phyloP scores from a whole-genome alignment of 495 filamentous ascomycete genomes.

The Thermothielavioides terrestris region DNA sequence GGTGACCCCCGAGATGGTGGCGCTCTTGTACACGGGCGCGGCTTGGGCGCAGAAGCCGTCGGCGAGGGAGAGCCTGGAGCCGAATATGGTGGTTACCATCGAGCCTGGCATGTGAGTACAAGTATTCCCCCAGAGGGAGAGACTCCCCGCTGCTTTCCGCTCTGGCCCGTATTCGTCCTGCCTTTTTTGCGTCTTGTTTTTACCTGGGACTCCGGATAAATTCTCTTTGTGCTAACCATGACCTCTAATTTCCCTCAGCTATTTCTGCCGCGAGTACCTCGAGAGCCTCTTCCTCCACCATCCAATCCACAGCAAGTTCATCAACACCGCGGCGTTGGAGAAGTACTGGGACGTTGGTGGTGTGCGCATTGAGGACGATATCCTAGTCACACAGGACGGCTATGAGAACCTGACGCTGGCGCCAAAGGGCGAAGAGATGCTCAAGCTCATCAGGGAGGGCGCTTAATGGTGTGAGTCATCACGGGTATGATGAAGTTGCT shows the following conservation, averaged over 20 bases:
- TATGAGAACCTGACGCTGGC: conserved; percentile 79
- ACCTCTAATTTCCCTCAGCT: conserved; percentile 27
- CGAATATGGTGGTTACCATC: conserved; percentile 74
- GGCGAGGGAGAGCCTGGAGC: conserved; percentile 40
- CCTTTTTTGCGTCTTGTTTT: not conserved
- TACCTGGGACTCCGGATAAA: not conserved
- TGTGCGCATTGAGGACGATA: conserved; percentile 86
- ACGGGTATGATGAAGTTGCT: too few species aligned
- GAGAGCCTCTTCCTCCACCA: conserved; percentile 54
- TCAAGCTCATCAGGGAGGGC: conserved; percentile 25
- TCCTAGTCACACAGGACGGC: conserved; percentile 68
- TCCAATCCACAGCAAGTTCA: conserved; percentile 54
- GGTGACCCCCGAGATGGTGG: conserved; percentile 14
- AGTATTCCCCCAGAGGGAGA: too few species aligned
- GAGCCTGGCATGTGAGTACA: conserved; percentile 75
- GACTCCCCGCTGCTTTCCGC: too few species aligned
- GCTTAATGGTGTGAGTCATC: not conserved
- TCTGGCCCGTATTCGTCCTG: too few species aligned
- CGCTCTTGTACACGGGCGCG: not conserved
- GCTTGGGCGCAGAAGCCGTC: not conserved
- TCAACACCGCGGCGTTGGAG: conserved; percentile 62
- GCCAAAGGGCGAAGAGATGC: conserved; percentile 59
- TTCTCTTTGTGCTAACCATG: not conserved
- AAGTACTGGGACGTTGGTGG: conserved; percentile 74
- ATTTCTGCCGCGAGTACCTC: conserved; percentile 58